Evolutionary conservation across 805 yeast species (phyloP).

Genomic region (Lipomyces kockii): DNA sequence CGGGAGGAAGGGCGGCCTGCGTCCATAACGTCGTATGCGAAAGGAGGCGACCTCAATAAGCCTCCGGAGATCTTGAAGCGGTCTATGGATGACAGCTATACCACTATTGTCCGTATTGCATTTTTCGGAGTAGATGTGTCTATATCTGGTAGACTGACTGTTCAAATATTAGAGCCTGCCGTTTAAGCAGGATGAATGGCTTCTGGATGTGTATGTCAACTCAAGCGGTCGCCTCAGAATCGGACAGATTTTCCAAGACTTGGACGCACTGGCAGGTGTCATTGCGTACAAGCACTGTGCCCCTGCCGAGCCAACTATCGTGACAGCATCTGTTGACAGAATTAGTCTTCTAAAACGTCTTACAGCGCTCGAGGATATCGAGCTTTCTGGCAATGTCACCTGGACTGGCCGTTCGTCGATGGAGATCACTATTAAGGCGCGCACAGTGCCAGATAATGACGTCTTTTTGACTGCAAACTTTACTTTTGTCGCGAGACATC

Average conservation of each 20-base stretch:
- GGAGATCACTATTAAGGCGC: conserved; percentile 92
- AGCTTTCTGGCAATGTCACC: conserved; percentile 87
- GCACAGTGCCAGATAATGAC: conserved; percentile 70
- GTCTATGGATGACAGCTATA: conserved; percentile 72
- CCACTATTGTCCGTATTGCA: conserved; percentile 39
- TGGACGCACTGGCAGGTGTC: conserved; percentile 92
- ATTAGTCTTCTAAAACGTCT: conserved; percentile 84
- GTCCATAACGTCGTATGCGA: conserved; percentile 43
- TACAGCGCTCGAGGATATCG: conserved; percentile 73
- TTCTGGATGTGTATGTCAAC: conserved; percentile 85
- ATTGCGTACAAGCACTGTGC: conserved; percentile 90
- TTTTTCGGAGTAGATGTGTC: background rate
- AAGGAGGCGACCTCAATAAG: conserved; percentile 38
- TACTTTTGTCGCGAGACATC: conserved; percentile 95
- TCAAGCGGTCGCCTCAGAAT: conserved; percentile 87
- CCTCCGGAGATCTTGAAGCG: conserved; percentile 72
- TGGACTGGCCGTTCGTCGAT: conserved; percentile 95
- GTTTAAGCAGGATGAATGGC: conserved; percentile 79
- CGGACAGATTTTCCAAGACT: conserved; percentile 92
- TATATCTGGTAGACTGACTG: background rate
- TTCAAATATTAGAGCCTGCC: conserved; percentile 58
- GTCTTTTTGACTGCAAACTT: conserved; percentile 87
- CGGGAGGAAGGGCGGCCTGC: conserved; percentile 75
- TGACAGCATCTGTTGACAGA: conserved; percentile 92
- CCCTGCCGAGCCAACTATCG: conserved; percentile 96